Evolutionary conservation across 129 eudicot genomes (phyloP).

Genomic region (sunflower (Helianthus annuus)): HanXRQr2.0-SUNRISE NC_035433.2:139711129-139711628

Average conservation of each 20-base stretch:
- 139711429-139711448: slow-evolving; percentile 45
- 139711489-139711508: slow-evolving; percentile 52
- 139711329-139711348: slow-evolving; percentile 36
- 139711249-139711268: slow-evolving; percentile 21
- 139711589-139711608: slow-evolving; percentile 50
- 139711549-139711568: slow-evolving; percentile 69
- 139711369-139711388: slow-evolving; percentile 41
- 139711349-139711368: slow-evolving; percentile 38
- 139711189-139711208: slow-evolving; percentile 23
- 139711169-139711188: slow-evolving; percentile 9
- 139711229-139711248: neutral
- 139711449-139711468: slow-evolving; percentile 49
- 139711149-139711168: slow-evolving; percentile 28
- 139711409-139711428: slow-evolving; percentile 41
- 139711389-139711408: slow-evolving; percentile 10
- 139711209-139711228: slow-evolving; percentile 23
- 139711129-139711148: slow-evolving; percentile 1
- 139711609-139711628: slow-evolving; percentile 49
- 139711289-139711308: slow-evolving; percentile 49
- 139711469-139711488: slow-evolving; percentile 56
- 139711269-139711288: slow-evolving; percentile 49
- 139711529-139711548: slow-evolving; percentile 51
- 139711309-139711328: slow-evolving; percentile 51
- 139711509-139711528: slow-evolving; percentile 50
- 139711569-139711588: slow-evolving; percentile 61